These are phyloP conservation scores for Medicago ruthenica DNA, from an alignment of 306 rosid genomes.

Conservation along the genomic window DNA sequence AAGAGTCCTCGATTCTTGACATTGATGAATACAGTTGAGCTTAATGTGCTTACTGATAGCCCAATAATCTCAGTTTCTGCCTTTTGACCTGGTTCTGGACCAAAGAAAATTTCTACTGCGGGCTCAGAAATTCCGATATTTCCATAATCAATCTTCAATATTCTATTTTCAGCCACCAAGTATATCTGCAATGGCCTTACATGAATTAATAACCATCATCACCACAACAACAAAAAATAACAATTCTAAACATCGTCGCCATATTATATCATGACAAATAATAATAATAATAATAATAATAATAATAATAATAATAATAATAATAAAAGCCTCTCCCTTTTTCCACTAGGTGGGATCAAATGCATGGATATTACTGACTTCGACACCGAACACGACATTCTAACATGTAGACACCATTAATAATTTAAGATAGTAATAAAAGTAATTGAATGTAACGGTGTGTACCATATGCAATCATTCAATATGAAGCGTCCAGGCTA, in stretches of 20 bases:
- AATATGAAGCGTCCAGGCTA: neutral
- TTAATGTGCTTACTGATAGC: slow-evolving; percentile 63
- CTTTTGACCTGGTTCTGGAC: slow-evolving; percentile 53
- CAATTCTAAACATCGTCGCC: neutral
- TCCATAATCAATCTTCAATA: slow-evolving; percentile 60
- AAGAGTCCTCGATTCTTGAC: slow-evolving; percentile 70
- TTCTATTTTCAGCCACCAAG: slow-evolving; percentile 72
- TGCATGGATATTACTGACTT: too few relatives aligned
- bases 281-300: too few relatives aligned
- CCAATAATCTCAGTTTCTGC: slow-evolving; percentile 63
- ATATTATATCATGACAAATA: too few relatives aligned
- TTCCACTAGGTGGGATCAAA: too few relatives aligned
- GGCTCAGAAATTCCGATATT: slow-evolving; percentile 49
- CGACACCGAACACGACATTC: neutral
- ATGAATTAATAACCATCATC: slow-evolving; percentile 14
- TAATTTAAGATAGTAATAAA: neutral
- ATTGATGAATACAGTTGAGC: slow-evolving; percentile 60
- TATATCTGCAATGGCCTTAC: slow-evolving; percentile 59
- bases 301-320: too few relatives aligned
- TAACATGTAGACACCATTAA: neutral
- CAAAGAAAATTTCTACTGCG: slow-evolving; percentile 54
- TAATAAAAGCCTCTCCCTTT: too few relatives aligned
- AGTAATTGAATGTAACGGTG: neutral
- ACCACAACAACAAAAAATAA: neutral
- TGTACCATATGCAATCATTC: neutral